Conservation (phyloP, 768 basidiomycete species). For the Lyophyllum semitale region DNA sequence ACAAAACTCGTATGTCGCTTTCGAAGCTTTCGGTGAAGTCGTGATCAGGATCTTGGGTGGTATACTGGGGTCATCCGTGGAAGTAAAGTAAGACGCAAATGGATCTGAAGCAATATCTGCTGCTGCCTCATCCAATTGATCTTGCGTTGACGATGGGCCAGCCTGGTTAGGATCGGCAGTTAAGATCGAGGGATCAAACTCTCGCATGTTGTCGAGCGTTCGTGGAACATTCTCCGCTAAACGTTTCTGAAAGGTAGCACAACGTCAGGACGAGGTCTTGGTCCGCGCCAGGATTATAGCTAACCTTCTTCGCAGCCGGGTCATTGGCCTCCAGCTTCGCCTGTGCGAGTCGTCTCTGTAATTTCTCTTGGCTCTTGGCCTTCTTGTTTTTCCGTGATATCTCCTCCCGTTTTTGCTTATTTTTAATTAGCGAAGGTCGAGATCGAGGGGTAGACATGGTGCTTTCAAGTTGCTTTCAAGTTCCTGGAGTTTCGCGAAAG, state of each 20-base stretch:
- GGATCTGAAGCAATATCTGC: constrained; percentile 74
- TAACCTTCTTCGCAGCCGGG: constrained; percentile 77
- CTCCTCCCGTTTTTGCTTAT: constrained; percentile 88
- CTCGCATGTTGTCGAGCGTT: constrained; percentile 92
- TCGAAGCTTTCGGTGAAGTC: constrained; percentile 87
- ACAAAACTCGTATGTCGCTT: constrained; percentile 87
- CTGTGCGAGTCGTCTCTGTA: constrained; percentile 75
- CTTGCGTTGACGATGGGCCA: constrained; percentile 35
- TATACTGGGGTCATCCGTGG: constrained; percentile 62
- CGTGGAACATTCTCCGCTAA: constrained; percentile 82
- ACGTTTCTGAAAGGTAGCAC: constrained; percentile 58
- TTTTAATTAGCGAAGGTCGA: constrained; percentile 73
- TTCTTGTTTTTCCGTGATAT: constrained; percentile 72
- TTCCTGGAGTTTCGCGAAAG: neutral
- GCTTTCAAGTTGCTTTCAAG: no score
- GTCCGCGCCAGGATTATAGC: constrained; percentile 11
- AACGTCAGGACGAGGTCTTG: neutral
- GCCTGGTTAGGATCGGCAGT: constrained; percentile 50
- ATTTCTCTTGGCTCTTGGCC: constrained; percentile 77
- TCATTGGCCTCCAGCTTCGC: constrained; percentile 78
- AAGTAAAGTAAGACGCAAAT: constrained; percentile 76
- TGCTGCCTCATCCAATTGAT: constrained; percentile 57
- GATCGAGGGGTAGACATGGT: constrained; percentile 60
- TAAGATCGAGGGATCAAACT: constrained; percentile 73
- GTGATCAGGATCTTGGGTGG: constrained; percentile 91